Percentiles rank a stretch among this genome's conserved stretches.
Evolutionary conservation across 2,329 filamentous ascomycete genomes (phyloP).

Genomic region (Pestalotiopsis sp.): DNA sequence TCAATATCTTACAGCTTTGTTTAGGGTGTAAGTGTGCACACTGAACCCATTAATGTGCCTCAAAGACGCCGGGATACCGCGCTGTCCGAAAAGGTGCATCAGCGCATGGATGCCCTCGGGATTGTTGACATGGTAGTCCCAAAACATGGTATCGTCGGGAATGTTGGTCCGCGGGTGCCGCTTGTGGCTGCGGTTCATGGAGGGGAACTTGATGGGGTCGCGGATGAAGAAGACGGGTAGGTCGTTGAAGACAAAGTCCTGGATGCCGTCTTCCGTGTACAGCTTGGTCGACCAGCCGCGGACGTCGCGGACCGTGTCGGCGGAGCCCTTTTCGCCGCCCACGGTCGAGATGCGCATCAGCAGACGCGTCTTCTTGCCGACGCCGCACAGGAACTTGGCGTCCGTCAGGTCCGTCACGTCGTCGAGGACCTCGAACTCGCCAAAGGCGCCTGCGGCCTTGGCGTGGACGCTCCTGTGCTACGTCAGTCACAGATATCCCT

Average conservation of each 20-base stretch:
- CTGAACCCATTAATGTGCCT: conserved; percentile 71
- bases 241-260: conserved; percentile 73
- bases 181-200: conserved; percentile 65
- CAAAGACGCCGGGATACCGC: conserved; percentile 66
- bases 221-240: conserved; percentile 77
- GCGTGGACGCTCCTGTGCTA: conserved; percentile 35
- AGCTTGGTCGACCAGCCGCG: conserved; percentile 76
- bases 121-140: conserved; percentile 64
- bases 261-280: conserved; percentile 74
- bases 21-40: conserved; percentile 68
- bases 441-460: conserved; percentile 39
- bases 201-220: conserved; percentile 73
- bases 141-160: conserved; percentile 48
- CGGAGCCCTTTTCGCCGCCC: conserved; percentile 69
- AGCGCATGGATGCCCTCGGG: conserved; percentile 66
- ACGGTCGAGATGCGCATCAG: conserved; percentile 71
- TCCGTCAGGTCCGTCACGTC: conserved; percentile 51
- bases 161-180: neutral
- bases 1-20: conserved; percentile 49
- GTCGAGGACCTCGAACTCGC: conserved; percentile 47
- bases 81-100: conserved; percentile 68
- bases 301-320: conserved; percentile 71
- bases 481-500: too few species aligned
- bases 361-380: conserved; percentile 62
- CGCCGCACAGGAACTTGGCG: conserved; percentile 48